phyloP scores from a whole-genome alignment of 2,329 filamentous ascomycete species.

The Fusarium sp. region DNA sequence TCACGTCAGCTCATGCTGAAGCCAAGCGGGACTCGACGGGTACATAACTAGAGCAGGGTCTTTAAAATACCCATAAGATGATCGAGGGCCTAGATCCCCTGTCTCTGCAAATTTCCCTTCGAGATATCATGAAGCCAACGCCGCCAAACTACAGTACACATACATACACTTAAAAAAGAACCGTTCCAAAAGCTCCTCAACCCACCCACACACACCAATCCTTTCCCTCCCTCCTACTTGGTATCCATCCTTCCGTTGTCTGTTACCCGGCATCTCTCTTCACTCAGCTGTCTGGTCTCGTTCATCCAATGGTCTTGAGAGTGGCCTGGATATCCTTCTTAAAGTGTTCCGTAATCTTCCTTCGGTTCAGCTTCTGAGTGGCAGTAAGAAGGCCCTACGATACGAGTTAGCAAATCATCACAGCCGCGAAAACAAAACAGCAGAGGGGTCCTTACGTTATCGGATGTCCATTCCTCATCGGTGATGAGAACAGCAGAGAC shows the following conservation, averaged over 20 bases:
- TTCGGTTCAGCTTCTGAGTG: constrained; percentile 70
- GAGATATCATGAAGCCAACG: constrained; percentile 42
- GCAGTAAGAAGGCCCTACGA: constrained; percentile 68
- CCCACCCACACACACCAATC: not conserved
- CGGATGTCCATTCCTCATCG: constrained; percentile 89
- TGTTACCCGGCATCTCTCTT: constrained; percentile 10
- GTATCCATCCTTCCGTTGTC: constrained; percentile 36
- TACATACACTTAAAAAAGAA: constrained; percentile 32
- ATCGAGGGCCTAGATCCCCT: constrained; percentile 14
- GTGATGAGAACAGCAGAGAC: constrained; percentile 80
- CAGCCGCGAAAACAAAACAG: not conserved
- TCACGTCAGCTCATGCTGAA: constrained; percentile 1
- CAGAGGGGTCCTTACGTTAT: constrained; percentile 72
- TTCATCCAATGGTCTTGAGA: constrained; percentile 43
- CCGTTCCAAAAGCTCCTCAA: constrained; percentile 11
- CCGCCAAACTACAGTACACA: constrained; percentile 39
- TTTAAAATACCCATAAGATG: constrained; percentile 20
- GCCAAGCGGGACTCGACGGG: not conserved
- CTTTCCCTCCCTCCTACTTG: constrained; percentile 17
- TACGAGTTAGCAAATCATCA: constrained; percentile 31
- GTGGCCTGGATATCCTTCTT: constrained; percentile 61
- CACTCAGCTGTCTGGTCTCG: constrained; percentile 4
- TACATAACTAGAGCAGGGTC: constrained; percentile 3
- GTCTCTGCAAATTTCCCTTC: constrained; percentile 28
- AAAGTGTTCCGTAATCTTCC: constrained; percentile 61